Evolutionary conservation across 1,284 basidiomycete species (phyloP), one percentile per base, ranked within the genome.

Genomic region (Naganishia sp.): DNA sequence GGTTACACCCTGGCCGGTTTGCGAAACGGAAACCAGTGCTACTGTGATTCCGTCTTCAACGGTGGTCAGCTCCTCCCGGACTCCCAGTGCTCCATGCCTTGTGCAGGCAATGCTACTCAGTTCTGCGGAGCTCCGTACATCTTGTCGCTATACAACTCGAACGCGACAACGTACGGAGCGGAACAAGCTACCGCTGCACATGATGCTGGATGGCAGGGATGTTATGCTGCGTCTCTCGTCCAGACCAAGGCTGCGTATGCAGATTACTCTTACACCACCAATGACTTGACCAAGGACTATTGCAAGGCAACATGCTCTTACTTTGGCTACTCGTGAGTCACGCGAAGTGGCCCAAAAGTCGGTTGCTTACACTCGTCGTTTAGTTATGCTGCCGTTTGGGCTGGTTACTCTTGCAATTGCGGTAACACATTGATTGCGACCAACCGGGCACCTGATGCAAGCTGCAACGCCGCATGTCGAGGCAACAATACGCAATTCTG

Each of bases 51-150:
- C 35, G 25, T 28, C 35, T 61, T 61, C 47, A 61, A 61, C 18
- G 58, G 58, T 13, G 58, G 58, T 10, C 47, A 50, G 25, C 25
- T 61, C n/a, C 47, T 61, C 7, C 58, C 58, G 21, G 58, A 61
- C 35, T 61, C 58, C 2, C 39, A 58, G 23, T 68, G 67, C 54
- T 39, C 47, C 2, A 52, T 41, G 18, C 42, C 68, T 11, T 78
- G 76, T 60, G 69, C 72, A 1, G 76, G 76, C 42, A 71, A 75
- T 58, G 56, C 69, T 9, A 65, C 67, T 3, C 55, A 73, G 52
- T 72, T 60, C 15, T 77, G 76, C 61, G 76, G 76, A 25, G 70
- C 65, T 6, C 23, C 42, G 10, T 72, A 72, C 64, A 52, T 32
- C 7, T 25, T 56, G n/a, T 63, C 60, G 42, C 43, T 42, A 10